Percentiles rank a stretch among this genome's conserved stretches.
Conservation (phyloP, 805 yeast species). For the Metschnikowia henanensis region DNA sequence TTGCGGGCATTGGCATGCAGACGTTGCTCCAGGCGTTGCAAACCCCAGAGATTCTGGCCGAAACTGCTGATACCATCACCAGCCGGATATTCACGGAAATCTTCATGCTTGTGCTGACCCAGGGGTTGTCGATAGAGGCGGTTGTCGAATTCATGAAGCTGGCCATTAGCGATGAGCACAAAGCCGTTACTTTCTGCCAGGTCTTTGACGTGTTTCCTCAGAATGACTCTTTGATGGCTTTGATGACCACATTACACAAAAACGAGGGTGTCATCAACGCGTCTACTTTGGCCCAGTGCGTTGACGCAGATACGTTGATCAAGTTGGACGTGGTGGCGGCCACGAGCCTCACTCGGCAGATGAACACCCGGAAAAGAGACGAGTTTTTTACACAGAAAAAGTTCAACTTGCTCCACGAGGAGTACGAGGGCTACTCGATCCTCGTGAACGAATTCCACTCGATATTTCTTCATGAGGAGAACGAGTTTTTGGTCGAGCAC, state of each 20-base stretch:
- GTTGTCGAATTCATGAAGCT: constrained; percentile 25
- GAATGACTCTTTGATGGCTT: constrained; percentile 20
- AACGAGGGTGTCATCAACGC: constrained; percentile 29
- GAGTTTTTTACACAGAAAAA: constrained; percentile 51
- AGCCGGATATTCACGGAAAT: constrained; percentile 36
- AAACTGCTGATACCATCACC: constrained; percentile 18
- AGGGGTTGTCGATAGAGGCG: constrained; percentile 15
- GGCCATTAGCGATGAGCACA: constrained; percentile 31
- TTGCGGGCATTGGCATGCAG: constrained; percentile 32
- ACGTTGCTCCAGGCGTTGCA: constrained; percentile 32
- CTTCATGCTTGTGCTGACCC: constrained; percentile 27
- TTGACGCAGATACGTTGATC: constrained; percentile 30
- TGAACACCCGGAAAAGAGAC: constrained; percentile 40
- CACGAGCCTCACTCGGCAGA: constrained; percentile 34
- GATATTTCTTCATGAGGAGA: constrained; percentile 42
- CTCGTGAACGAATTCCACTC: constrained; percentile 49
- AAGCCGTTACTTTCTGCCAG: constrained; percentile 38
- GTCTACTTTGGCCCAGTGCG: constrained; percentile 30
- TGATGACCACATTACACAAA: constrained; percentile 16
- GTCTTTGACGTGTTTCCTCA: constrained; percentile 40
- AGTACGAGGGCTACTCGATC: constrained; percentile 75
- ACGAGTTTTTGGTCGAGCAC: constrained; percentile 41
- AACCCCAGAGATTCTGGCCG: constrained; percentile 22
- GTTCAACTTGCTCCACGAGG: constrained; percentile 70
- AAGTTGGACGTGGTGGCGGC: constrained; percentile 31